Evolutionary conservation across 208 protist species (phyloP), one percentile per base, ranked within the genome.

Genomic region (Trypanosoma scelopori): DNA sequence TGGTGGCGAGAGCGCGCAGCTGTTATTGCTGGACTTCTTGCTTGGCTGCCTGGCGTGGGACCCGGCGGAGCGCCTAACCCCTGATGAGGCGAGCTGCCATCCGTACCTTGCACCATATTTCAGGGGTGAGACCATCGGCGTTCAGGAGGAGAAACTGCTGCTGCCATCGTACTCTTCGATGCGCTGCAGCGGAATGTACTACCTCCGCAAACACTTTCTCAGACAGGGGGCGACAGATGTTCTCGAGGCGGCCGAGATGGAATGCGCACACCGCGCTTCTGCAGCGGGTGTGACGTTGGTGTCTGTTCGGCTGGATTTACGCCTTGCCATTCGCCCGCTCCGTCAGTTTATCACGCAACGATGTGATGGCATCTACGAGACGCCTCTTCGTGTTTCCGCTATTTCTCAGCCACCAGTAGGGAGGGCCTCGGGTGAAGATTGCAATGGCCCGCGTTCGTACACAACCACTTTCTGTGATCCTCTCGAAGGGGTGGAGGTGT

Each of bases 41-140:
- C 65, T 87, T 45, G 81, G 84, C 13, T 86, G 78, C 48, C 65
- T 93, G 7, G 69, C 55, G 45, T 95, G 75, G 71, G 69, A 88
- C 57, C 66, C 85, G n/a, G 45, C 47, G 5, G 55, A 79, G 58
- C 87, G 91, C 23, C 74, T 93, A 16, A 84, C 69, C 12, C 66
- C 85, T 1, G 66, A 56, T 18, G 79, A 93, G 55, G 81, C 75
- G 50, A 66, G 69, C 25, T 73, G 59, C 35, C 87, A 93, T 67
- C 85, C 77, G 6, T 87, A 65, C 39, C 46, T 93, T 28, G 45
- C 71, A 20, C 11, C 59, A 30, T 65, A 30, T 41, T 55, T 65
- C 32, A 65, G 27, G 35, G 11, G 12, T 11, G 56, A 47, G 16
- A 0, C 22, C 13, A 15, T 12, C n/a, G 35, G 39, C 18, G 16